Evolutionary conservation across 2,329 filamentous ascomycete species (phyloP).

Genomic region (Phialophora chinensis): DNA sequence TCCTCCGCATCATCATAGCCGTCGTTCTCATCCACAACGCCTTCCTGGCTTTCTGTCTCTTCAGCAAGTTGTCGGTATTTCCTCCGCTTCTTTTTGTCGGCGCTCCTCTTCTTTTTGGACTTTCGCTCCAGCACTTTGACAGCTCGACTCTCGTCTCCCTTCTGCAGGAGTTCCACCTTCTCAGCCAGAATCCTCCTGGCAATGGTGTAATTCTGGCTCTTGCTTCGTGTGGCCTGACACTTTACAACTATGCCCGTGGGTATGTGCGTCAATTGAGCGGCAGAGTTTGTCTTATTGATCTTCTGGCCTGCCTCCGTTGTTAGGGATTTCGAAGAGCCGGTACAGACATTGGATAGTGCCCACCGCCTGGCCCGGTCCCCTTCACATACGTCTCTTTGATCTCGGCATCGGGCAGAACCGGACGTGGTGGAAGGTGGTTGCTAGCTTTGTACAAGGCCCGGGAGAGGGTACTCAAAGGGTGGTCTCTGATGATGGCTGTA

Average conservation of each 20-base stretch:
- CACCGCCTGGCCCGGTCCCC: conserved; percentile 85
- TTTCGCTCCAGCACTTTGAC: conserved; percentile 84
- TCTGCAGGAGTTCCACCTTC: conserved; percentile 73
- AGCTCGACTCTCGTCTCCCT: conserved; percentile 76
- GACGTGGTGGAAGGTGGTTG: conserved; percentile 68
- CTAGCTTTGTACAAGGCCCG: conserved; percentile 55
- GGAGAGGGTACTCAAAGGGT: conserved; percentile 36
- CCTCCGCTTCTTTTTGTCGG: conserved; percentile 51
- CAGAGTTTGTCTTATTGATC: conserved; percentile 98
- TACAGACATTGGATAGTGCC: neutral
- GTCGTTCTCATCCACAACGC: conserved; percentile 28
- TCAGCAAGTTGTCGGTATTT: conserved; percentile 51
- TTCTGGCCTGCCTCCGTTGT: conserved; percentile 65
- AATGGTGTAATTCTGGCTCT: conserved; percentile 83
- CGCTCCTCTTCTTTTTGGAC: conserved; percentile 61
- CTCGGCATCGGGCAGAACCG: conserved; percentile 73
- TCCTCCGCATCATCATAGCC: conserved; percentile 15
- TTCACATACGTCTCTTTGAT: conserved; percentile 87
- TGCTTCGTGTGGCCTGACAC: conserved; percentile 86
- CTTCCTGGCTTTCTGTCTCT: conserved; percentile 34
- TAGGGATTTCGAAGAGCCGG: neutral
- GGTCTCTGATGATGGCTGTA: neutral
- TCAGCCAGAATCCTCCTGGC: conserved; percentile 79
- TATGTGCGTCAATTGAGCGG: conserved; percentile 88
- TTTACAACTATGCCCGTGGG: conserved; percentile 94